A percentile compares a stretch with the other conserved stretches of the same genome.
Evolutionary conservation across 2,329 filamentous ascomycete species (phyloP).

Genomic region (Paraphaeosphaeria sporulosa): DNA sequence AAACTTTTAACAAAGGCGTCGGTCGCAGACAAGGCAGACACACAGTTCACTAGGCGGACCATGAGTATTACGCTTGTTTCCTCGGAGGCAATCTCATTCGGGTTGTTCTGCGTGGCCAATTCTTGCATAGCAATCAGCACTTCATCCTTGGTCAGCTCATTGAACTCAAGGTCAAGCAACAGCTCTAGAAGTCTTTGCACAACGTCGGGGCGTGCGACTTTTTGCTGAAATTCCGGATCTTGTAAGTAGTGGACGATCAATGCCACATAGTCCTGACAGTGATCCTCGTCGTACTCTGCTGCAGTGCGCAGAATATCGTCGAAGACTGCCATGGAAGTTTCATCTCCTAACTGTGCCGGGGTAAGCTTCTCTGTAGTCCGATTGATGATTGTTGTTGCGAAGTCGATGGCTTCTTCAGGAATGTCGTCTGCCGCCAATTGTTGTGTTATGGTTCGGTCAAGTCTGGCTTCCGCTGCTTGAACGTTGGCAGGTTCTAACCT

Average conservation of each 20-base stretch:
- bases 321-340: constrained; percentile 38
- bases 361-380: constrained; percentile 47
- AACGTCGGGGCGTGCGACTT: constrained; percentile 38
- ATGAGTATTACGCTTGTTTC: constrained; percentile 37
- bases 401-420: constrained; percentile 41
- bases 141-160: constrained; percentile 36
- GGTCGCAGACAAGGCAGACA: constrained; percentile 44
- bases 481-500: constrained; percentile 44
- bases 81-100: constrained; percentile 32
- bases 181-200: constrained; percentile 39
- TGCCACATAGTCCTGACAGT: constrained; percentile 42
- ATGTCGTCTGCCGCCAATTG: constrained; percentile 36
- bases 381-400: constrained; percentile 43
- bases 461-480: constrained; percentile 41
- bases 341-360: constrained; percentile 42
- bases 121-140: constrained; percentile 37
- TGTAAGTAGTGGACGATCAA: constrained; percentile 46
- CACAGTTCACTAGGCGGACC: constrained; percentile 40
- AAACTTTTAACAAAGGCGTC: constrained; percentile 42
- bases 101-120: constrained; percentile 34
- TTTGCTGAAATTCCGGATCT: constrained; percentile 44
- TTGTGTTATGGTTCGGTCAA: constrained; percentile 40
- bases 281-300: constrained; percentile 43
- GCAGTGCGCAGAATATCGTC: constrained; percentile 36
- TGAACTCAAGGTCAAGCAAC: constrained; percentile 40